Evolutionary conservation across 164 flowering plant genomes (phyloP), one percentile per base, ranked within the genome.

Genomic region (Dillenia turbinata): DNA sequence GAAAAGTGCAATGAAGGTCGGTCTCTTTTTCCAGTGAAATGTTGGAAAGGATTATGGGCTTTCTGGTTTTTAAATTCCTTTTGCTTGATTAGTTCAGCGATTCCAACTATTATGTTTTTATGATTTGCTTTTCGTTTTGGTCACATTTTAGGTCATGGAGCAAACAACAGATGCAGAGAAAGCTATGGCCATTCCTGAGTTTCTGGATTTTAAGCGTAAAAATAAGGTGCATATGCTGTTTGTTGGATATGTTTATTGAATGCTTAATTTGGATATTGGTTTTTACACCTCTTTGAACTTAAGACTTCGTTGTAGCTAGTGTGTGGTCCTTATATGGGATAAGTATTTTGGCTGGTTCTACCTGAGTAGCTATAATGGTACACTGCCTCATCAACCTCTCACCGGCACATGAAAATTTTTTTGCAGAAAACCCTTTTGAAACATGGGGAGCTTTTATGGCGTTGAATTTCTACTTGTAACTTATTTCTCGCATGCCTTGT

Each of bases 191-290:
- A 84, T 87, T 65, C 69, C 73, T 45, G 89, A 84, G 65, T 95
- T 95, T 82, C 97, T 95, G 56, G 97, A 95, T 83, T 89, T 65
- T 67, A 91, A 88, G 80, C 93, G 99, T 66, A 88, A 79, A 75
- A 86, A 88, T 71, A 95, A 88, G 97, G 99, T 91, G 1, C 48
- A 67, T 13, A 12, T 3, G 56, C 60, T 16, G 10, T 64, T 56
- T 45, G 4, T 65, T 6, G 6, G 40, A 33, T 33, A 33, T 33
- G 40, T 33, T 33, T 33, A 4, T 44, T 64, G 15, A 13, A 6
- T 63, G 10, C 14, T 47, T 10, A 8, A 22, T 15, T 44, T 43
- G 13, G 11, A n/a, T 53, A 6, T 33, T 33, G 40, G 6, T 33
- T 33, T 33, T 33, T 33, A 33, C 40, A 33, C 7, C 40, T 33